Evolutionary conservation across 257 asterid species (phyloP), one percentile per base, ranked within the genome.

Genomic region (Solanum appendiculatum): DNA sequence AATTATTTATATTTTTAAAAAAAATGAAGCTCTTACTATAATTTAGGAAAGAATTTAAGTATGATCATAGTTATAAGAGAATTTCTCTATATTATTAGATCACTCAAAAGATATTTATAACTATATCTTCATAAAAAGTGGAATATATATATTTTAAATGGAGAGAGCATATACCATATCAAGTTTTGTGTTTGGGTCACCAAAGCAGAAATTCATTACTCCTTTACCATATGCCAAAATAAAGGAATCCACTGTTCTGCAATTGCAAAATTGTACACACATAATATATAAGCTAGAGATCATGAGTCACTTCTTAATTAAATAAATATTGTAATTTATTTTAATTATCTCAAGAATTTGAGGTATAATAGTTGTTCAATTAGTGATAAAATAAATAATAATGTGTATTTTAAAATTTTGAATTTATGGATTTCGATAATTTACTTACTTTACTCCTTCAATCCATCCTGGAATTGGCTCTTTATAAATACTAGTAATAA

Each of bases 401-500:
- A 33, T 31, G n/a, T 33, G n/a, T 34, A 33, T 9, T 68, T 29
- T n/a, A 34, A 7, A 70, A 33, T 31, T 68, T 69, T 31, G 27
- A 60, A 3, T 84, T 12, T n/a, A 84, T 13, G 20, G 20, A 58
- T 27, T 23, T 0, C 5, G 1, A 8, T 1, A 3, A 56, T 42
- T 37, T 42, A 80, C 5, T 7, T 89, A 93, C 98, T 93, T 93
- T 3, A 91, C n/a, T 12, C 95, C 95, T 91, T 93, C 94, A 40
- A 90, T 91, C 98, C 98, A 94, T 80, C 98, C 94, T 0, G 93
- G 92, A 84, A 94, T 84, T 6, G 98, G 98, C 11, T 93, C 94
- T 39, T n/a, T 85, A 29, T 86, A 89, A 87, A 95, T 94, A 33
- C 95, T 91, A 1, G 96, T 88, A 1, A 94, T 90, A 42, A 93